Evolutionary conservation across 495 filamentous ascomycete species (phyloP), one percentile per base, ranked within the genome.

Genomic region (Penicillium paradoxum): DNA sequence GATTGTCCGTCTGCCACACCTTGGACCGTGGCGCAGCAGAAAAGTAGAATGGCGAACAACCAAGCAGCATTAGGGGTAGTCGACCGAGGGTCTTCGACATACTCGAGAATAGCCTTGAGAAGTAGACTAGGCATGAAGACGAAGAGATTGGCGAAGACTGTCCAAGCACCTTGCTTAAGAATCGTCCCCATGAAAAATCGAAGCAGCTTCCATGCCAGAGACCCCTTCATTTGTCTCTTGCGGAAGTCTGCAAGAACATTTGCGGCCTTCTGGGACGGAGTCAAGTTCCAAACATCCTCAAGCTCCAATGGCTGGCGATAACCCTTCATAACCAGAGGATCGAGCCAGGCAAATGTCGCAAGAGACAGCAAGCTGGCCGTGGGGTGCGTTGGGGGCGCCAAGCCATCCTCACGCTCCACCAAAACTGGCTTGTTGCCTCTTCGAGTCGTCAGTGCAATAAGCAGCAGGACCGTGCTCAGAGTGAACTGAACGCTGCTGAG

Each of bases 101-200:
- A 97, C 64, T 96, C 84, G 19, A 99, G 75, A 56, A 99, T 97
- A 5, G 86, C 86, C 60, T 89, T 88, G 18, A 99, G 81, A 8
- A 99, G 79, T 17, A 99, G 76, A 3, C 92, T 99, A 2, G 95
- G 95, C 14, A 85, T 83, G 70, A 97, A 97, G 2, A 89, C 90
- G 56, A 97, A 84, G 3, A 90, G 57, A 33, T 89, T 91, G 15
- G 81, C 82, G 34, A 92, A 75, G 4, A 83, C 72, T 5, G 91
- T 91, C 87, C 88, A 97, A 15, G 72, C 62, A 45, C 83, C 88
- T 68, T 99, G 95, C 27, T 84, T 73, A 14, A 95, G 30, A 24
- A 99, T 79, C 40, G 83, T 77, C 7, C 79, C 78, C 53, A 85
- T 84, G 74, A 99, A 99, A 71, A 90, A 90, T 44, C 81, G 86